Evolutionary conservation across 768 basidiomycete species (phyloP), one percentile per base, ranked within the genome.

Genomic region (Lactarius akahatsu): DNA sequence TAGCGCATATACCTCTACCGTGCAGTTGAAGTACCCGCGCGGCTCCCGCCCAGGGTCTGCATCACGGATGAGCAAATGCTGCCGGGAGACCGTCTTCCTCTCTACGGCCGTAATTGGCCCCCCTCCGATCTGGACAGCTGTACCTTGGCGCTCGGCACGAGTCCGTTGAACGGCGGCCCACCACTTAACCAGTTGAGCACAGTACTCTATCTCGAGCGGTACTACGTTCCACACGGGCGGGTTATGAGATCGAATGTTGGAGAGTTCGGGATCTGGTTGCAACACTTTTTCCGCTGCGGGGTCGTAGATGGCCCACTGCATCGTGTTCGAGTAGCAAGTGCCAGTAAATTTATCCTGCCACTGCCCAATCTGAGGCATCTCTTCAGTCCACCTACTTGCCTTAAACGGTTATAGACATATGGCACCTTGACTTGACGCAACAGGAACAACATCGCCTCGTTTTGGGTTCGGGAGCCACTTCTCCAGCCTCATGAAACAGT

Each of bases 11-110:
- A 70, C 70, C 68, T 71, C 69, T 5, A 86, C 78, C 0, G 85
- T 86, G 57, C 86, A 88, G 62, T 88, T 80, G 72, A 89, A 88
- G 73, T 81, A 89, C 1, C 84, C 83, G 26, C 66, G 59, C 2
- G 83, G 83, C 13, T 74, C 74, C 23, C 76, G 75, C 57, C 78
- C 71, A 1, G 85, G 84, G 10, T 77, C 77, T 15, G 78, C 80
- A 54, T 86, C 83, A n/a, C 78, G 78, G 62, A 88, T 77, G 20
- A 86, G 73, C 30, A 78, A 75, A 68, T 86, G 86, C 52, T 74
- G 72, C 57, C 82, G 79, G 43, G 3, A 0, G 54, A 28, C 23
- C 8, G 23, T 15, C 40, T 56, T 55, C 38, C 30, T 59, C 41
- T 58, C 57, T 40, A 28, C 15, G 20, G 65, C 38, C 16, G 36